These are phyloP conservation scores for Hapsidospora chrysogenum DNA, from an alignment of 495 filamentous ascomycete species.

Conservation along the genomic window DNA sequence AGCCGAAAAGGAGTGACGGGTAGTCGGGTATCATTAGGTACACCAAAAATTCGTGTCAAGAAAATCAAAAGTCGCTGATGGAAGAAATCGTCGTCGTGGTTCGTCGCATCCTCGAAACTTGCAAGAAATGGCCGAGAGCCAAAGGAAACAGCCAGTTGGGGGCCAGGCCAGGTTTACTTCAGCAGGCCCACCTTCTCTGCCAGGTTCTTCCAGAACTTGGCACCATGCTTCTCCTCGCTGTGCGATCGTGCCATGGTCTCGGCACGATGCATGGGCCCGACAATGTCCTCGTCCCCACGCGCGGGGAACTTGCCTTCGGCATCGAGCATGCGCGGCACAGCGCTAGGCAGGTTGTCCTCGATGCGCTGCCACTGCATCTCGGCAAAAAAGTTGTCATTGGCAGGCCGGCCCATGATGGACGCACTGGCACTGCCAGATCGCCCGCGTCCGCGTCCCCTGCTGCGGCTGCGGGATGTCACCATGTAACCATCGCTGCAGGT, in stretches of 20 bases:
- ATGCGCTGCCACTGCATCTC: slow-evolving; percentile 12
- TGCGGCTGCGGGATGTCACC: slow-evolving; percentile 4
- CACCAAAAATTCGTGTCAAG: too few species aligned
- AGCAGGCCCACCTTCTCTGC: slow-evolving; percentile 27
- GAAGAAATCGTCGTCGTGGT: too few species aligned
- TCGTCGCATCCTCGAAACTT: too few species aligned
- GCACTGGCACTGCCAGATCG: not conserved
- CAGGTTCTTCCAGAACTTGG: slow-evolving; percentile 25
- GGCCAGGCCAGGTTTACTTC: too few species aligned
- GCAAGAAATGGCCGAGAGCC: too few species aligned
- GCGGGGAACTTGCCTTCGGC: slow-evolving; percentile 66
- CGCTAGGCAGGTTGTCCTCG: slow-evolving; percentile 23
- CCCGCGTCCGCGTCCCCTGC: slow-evolving; percentile 1
- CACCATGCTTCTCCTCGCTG: slow-evolving; percentile 19
- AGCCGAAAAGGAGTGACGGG: too few species aligned
- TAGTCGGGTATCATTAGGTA: too few species aligned
- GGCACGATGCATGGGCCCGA: slow-evolving; percentile 74
- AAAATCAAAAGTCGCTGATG: too few species aligned
- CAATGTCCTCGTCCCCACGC: slow-evolving; percentile 77
- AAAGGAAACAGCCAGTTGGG: too few species aligned
- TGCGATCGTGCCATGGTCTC: slow-evolving; percentile 26
- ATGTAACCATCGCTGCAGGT: slow-evolving; percentile 11
- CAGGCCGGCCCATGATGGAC: not conserved
- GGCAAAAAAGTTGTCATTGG: slow-evolving; percentile 2
- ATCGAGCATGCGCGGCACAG: slow-evolving; percentile 27